Evolutionary conservation across 208 protist species (phyloP).

Genomic region (Zelonia costaricensis): DNA sequence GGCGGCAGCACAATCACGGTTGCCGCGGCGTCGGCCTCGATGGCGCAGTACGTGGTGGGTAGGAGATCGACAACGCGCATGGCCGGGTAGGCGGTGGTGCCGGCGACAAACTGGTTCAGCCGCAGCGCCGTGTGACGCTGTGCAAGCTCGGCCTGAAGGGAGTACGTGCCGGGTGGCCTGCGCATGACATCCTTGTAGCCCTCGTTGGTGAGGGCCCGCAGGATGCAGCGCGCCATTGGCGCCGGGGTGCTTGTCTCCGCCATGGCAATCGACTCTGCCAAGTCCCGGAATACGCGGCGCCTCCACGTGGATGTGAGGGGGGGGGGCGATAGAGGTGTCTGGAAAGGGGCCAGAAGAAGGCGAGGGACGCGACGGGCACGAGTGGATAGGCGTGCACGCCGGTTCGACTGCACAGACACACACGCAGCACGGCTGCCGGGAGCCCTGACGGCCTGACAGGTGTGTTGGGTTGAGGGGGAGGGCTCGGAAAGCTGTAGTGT

Average conservation of each 20-base stretch:
- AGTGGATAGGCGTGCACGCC: too few species aligned
- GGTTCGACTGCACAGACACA: too few species aligned
- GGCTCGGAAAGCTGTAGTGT: too few species aligned
- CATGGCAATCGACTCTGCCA: too few species aligned
- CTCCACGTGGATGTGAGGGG: too few species aligned
- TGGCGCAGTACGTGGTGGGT: conserved; percentile 44
- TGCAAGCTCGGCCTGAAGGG: conserved; percentile 40
- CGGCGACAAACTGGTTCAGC: conserved; percentile 36
- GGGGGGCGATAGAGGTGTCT: too few species aligned
- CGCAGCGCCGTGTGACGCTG: conserved; percentile 20
- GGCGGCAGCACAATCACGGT: conserved; percentile 76
- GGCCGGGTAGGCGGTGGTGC: conserved; percentile 34
- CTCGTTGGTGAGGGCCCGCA: conserved; percentile 45
- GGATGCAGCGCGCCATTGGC: conserved; percentile 56
- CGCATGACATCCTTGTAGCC: conserved; percentile 48
- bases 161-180: conserved; percentile 39
- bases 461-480: too few species aligned
- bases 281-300: too few species aligned
- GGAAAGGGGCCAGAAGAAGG: background rate
- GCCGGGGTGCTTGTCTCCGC: background rate
- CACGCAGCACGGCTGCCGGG: too few species aligned
- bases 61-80: conserved; percentile 63
- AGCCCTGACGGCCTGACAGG: too few species aligned
- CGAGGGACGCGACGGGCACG: too few species aligned
- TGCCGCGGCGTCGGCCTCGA: conserved; percentile 30